Evolutionary conservation across 2,329 filamentous ascomycete genomes (phyloP).

Genomic region (Tolypocladium album): DNA sequence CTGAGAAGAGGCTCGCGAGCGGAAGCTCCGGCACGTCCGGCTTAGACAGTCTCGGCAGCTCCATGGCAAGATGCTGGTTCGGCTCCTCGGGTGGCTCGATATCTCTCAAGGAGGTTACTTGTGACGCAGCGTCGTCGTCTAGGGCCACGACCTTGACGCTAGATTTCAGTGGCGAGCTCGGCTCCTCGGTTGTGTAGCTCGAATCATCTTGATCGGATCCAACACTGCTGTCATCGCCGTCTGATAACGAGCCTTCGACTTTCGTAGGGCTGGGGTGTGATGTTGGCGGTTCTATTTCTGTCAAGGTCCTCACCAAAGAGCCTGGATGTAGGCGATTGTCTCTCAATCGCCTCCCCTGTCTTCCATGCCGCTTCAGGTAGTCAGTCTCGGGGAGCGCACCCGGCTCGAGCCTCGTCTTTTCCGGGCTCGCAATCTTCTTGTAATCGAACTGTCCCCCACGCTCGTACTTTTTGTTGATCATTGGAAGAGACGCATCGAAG

Average conservation of each 20-base stretch:
- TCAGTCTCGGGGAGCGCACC: conserved; percentile 33
- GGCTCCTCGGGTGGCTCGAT: conserved; percentile 33
- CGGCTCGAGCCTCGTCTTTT: conserved; percentile 16
- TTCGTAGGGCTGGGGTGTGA: conserved; percentile 25
- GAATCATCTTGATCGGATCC: conserved; percentile 46
- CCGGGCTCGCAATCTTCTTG: conserved; percentile 19
- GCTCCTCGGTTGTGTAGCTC: conserved; percentile 38
- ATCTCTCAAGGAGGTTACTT: conserved; percentile 40
- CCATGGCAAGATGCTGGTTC: conserved; percentile 35
- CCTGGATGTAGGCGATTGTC: conserved; percentile 9
- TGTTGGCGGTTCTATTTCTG: conserved; percentile 13
- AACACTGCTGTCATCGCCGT: conserved; percentile 38
- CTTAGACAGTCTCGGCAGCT: conserved; percentile 37
- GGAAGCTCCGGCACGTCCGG: conserved; percentile 38
- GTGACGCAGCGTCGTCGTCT: conserved; percentile 44
- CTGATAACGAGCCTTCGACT: conserved; percentile 24
- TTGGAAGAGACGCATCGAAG: conserved; percentile 40
- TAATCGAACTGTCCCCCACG: conserved; percentile 43
- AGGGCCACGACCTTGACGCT: conserved; percentile 27
- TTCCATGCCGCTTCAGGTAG: conserved; percentile 37
- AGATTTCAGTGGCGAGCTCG: conserved; percentile 38
- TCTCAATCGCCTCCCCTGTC: conserved; percentile 24
- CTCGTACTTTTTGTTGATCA: conserved; percentile 49
- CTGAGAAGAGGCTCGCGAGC: conserved; percentile 45
- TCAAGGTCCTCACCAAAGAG: conserved; percentile 15